Conservation (phyloP, 2,329 filamentous ascomycete species). For the Colletotrichum melonis region DNA sequence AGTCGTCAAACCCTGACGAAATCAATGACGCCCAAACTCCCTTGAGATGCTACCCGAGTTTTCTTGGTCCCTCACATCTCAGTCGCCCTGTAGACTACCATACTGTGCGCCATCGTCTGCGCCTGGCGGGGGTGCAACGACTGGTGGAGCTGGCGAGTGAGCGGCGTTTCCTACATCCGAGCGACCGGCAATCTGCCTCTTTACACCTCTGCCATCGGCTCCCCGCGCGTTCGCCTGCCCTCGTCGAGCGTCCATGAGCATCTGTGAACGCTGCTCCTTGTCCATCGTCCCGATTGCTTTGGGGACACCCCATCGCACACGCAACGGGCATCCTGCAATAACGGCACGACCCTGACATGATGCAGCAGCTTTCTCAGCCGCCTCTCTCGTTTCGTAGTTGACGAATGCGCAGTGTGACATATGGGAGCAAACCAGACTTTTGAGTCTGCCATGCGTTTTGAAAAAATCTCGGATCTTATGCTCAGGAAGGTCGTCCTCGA, state of each 20-base stretch:
- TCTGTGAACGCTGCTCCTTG: slow-evolving; percentile 82
- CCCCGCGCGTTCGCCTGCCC: slow-evolving; percentile 50
- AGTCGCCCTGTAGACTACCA: slow-evolving; percentile 86
- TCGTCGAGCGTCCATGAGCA: slow-evolving; percentile 77
- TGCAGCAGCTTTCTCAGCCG: slow-evolving; percentile 86
- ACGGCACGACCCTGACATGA: slow-evolving; percentile 89
- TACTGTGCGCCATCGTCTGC: slow-evolving; percentile 80
- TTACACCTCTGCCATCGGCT: slow-evolving; percentile 37
- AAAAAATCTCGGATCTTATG: slow-evolving; percentile 93
- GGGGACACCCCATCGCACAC: slow-evolving; percentile 92
- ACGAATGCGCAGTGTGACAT: slow-evolving; percentile 97
- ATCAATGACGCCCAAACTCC: slow-evolving; percentile 23
- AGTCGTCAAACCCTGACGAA: neutral
- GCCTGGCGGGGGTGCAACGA: slow-evolving; percentile 81
- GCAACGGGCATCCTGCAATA: slow-evolving; percentile 88
- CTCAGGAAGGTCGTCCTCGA: slow-evolving; percentile 96
- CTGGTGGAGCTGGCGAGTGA: slow-evolving; percentile 45
- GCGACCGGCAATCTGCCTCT: slow-evolving; percentile 25
- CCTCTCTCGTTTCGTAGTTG: slow-evolving; percentile 88
- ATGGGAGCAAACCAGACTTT: slow-evolving; percentile 94
- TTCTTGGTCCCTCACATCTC: slow-evolving; percentile 43
- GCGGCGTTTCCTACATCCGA: slow-evolving; percentile 5
- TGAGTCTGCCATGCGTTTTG: slow-evolving; percentile 86
- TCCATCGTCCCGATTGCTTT: slow-evolving; percentile 94
- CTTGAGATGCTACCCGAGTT: neutral